phyloP scores from a whole-genome alignment of 73 alveolate species.

The Paramecium octaurelia region DNA sequence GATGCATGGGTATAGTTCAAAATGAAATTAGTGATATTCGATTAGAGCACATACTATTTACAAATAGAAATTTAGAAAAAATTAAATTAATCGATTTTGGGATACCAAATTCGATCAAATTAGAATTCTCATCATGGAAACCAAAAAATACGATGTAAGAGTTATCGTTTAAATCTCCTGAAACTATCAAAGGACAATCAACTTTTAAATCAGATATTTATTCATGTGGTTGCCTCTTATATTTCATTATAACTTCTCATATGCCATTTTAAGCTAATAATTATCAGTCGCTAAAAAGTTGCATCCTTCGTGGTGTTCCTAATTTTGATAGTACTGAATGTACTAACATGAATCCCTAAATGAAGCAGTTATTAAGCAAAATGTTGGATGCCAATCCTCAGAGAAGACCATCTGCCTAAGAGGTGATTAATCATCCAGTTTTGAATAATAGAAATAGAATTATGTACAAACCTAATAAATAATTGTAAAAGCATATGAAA shows the following conservation, averaged over 20 bases:
- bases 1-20: not conserved
- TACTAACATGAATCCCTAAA: not conserved
- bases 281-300: not conserved
- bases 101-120: not conserved
- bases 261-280: constrained; percentile 30
- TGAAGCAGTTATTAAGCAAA: not conserved
- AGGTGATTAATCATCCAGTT: not conserved
- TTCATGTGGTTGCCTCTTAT: not conserved
- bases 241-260: not conserved
- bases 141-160: not conserved
- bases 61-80: not conserved
- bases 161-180: not conserved
- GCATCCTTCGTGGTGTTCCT: not conserved
- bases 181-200: not conserved
- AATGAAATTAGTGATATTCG: not conserved
- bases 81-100: constrained; percentile 17
- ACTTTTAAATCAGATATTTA: not conserved
- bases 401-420: not conserved
- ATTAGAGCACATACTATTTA: constrained; percentile 3
- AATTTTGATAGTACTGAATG: not conserved
- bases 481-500: not conserved
- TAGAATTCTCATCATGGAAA: not conserved
- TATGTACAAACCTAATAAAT: not conserved
- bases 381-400: not conserved
- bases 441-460: not conserved